A percentile compares a stretch with the other conserved stretches of the same genome.
These are phyloP conservation scores for Penicillium antarcticum DNA, from an alignment of 495 filamentous ascomycete genomes.

Conservation along the genomic window DNA sequence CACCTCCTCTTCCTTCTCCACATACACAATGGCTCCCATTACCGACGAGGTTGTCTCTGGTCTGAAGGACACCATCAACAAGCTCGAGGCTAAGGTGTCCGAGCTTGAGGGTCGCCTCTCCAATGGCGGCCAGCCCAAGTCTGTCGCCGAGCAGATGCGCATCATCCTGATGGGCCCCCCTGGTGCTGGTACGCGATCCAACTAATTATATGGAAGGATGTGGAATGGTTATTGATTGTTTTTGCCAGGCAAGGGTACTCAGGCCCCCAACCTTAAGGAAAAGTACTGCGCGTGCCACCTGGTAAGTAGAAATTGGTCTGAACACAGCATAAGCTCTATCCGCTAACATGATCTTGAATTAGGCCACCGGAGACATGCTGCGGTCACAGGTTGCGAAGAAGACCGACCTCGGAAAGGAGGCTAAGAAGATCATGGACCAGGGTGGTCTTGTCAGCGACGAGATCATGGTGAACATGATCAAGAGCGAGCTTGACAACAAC, in stretches of 20 bases:
- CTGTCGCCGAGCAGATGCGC: conserved; percentile 61
- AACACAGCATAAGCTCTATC: background rate
- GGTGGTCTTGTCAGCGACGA: conserved; percentile 97
- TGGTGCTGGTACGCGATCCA: conserved; percentile 71
- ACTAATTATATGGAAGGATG: conserved; percentile 5
- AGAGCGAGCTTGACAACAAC: conserved; percentile 91
- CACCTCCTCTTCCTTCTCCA: conserved; percentile 19
- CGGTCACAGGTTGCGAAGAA: conserved; percentile 98
- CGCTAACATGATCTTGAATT: conserved; percentile 10
- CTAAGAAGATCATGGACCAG: conserved; percentile 99
- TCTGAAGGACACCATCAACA: conserved; percentile 72
- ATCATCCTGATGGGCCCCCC: conserved; percentile 98
- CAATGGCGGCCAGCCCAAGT: conserved; percentile 50
- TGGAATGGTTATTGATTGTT: conserved; percentile 23
- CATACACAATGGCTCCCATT: conserved; percentile 74
- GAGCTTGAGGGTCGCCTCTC: conserved; percentile 67
- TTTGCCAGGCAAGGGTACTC: conserved; percentile 89
- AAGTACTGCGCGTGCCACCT: conserved; percentile 96
- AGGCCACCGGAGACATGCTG: conserved; percentile 99
- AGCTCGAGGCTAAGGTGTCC: conserved; percentile 80
- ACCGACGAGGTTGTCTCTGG: conserved; percentile 70
- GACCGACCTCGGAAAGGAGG: conserved; percentile 88
- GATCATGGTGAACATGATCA: conserved; percentile 99
- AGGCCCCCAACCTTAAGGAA: conserved; percentile 96
- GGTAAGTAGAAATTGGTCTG: conserved; percentile 51